Evolutionary conservation across 2,329 filamentous ascomycete species (phyloP), one percentile per base, ranked within the genome.

Genomic region (Alternaria burnsii): DNA sequence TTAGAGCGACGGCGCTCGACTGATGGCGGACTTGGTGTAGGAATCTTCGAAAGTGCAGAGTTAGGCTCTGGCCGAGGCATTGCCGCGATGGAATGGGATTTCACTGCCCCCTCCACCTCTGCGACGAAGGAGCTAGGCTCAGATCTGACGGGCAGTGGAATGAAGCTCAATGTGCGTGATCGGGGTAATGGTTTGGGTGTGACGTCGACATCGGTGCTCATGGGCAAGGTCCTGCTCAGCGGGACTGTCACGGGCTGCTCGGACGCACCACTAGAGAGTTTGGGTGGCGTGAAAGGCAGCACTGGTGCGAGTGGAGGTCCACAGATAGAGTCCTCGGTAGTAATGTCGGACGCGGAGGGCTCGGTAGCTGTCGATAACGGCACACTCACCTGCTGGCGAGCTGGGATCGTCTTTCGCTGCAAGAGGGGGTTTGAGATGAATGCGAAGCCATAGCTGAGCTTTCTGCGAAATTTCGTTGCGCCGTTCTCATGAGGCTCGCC

Each of bases 101-200:
- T 63, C 20, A 60, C 48, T 5, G 59, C 53, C n/a, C 55, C 57
- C 4, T 63, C 54, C 20, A 44, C 20, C 7, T 62, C 62, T 26
- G 46, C 26, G 18, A 41, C 28, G 18, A 62, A 62, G 1, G 59
- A 55, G 20, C 58, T 54, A 28, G 63, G 62, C 18, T 59, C 67
- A 3, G 52, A 55, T 30, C 62, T 66, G 34, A 62, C 65, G 4
- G 69, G 69, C 5, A 71, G 70, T 10, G 76, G 74, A 42, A 78
- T 74, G 65, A 69, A 75, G 64, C 73, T 76, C 61, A 72, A 61
- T 14, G 75, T 76, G 26, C 66, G 72, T 22, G 74, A 73, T 48
- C 72, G 70, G 24, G 73, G 70, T 5, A 75, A 52, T 40, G 68
- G 57, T 47, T 58, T 70, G 2, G 67, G 67, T 20, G 66, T 72